These are phyloP conservation scores for Arthroderma uncinatum DNA, from an alignment of 2,329 filamentous ascomycete genomes.

Conservation along the genomic window DNA sequence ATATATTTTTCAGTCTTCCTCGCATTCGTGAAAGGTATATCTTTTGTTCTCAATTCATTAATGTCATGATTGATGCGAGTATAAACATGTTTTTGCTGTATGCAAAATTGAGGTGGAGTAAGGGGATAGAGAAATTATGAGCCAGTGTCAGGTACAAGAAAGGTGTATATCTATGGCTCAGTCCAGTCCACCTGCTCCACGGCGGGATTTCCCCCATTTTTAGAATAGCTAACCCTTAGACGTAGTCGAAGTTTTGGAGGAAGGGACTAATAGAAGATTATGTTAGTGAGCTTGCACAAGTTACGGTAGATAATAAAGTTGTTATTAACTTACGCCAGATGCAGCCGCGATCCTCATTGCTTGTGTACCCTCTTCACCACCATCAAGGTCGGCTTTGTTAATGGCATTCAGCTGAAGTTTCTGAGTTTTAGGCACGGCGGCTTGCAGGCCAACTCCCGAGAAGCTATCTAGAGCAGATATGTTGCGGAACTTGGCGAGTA, in stretches of 20 bases:
- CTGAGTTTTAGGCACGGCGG: slow-evolving; percentile 91
- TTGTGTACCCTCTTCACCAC: slow-evolving; percentile 76
- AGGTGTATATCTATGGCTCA: slow-evolving; percentile 45
- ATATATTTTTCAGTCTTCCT: neutral
- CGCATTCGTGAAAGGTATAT: neutral
- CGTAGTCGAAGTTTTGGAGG: slow-evolving; percentile 62
- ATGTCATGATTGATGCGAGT: neutral
- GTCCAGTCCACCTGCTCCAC: slow-evolving; percentile 96
- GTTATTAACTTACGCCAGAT: slow-evolving; percentile 63
- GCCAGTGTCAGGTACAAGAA: neutral
- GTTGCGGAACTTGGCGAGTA: slow-evolving; percentile 76
- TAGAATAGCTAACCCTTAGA: slow-evolving; percentile 70
- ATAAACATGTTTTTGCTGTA: neutral
- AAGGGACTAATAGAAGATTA: slow-evolving; percentile 47
- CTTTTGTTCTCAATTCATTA: slow-evolving; percentile 1
- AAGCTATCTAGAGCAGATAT: slow-evolving; percentile 53
- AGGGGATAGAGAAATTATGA: neutral
- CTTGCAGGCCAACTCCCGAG: slow-evolving; percentile 72
- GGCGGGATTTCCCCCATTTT: slow-evolving; percentile 57
- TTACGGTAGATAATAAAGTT: neutral
- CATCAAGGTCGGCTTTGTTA: slow-evolving; percentile 63
- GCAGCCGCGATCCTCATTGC: slow-evolving; percentile 77
- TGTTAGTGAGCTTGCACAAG: neutral
- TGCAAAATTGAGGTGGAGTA: neutral
- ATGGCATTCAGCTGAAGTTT: slow-evolving; percentile 87